Percentiles rank a stretch among this genome's conserved stretches.
phyloP scores from a whole-genome alignment of 176 grass and related monocot species.

The Elymus sibiricus region DNA sequence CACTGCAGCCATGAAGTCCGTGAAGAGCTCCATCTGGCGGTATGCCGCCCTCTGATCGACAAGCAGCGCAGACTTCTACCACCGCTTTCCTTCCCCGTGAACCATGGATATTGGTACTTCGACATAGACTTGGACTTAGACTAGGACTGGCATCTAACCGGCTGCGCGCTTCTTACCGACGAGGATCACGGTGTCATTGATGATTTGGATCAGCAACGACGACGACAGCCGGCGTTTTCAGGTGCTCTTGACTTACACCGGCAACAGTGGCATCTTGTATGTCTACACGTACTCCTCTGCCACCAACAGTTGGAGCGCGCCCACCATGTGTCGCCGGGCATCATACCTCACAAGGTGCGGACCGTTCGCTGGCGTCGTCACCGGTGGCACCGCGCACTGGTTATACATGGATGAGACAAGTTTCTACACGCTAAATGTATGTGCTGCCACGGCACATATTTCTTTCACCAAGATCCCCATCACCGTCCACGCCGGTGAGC shows the following conservation, averaged over 20 bases:
- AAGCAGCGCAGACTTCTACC: neutral
- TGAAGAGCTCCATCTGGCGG: neutral
- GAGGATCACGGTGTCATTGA: neutral
- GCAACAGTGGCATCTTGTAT: neutral
- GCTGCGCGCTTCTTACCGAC: neutral
- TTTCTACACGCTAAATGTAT: neutral
- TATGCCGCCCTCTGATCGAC: neutral
- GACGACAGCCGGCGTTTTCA: neutral
- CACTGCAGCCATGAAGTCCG: neutral
- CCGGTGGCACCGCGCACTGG: neutral
- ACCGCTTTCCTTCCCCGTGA: neutral
- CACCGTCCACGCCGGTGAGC: neutral
- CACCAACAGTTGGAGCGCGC: neutral
- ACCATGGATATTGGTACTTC: neutral
- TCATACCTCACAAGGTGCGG: neutral
- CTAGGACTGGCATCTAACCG: neutral
- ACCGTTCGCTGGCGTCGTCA: neutral
- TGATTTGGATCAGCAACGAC: neutral
- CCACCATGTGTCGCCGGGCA: neutral
- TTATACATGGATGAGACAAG: neutral
- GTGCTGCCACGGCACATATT: neutral
- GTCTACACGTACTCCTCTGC: neutral
- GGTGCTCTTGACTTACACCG: neutral
- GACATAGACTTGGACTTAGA: no score
- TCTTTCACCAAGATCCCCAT: neutral